phyloP scores from a whole-genome alignment of 1,284 basidiomycete species.

The Ceratobasidium sp. region DNA sequence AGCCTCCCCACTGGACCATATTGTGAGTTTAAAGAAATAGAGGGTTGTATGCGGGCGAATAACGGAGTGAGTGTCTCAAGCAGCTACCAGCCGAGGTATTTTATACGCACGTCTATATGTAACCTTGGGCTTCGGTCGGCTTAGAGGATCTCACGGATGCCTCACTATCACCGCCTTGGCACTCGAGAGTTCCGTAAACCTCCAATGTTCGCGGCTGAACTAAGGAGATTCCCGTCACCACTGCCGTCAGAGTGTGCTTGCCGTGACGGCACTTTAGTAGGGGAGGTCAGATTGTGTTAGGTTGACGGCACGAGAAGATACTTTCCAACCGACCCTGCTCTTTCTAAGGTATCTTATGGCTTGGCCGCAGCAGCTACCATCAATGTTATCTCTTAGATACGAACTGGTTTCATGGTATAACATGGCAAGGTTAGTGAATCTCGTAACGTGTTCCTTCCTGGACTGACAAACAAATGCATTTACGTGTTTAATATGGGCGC shows the following conservation, averaged over 20 bases:
- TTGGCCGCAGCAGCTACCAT: slow-evolving; percentile 8
- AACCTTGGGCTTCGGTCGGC: not conserved
- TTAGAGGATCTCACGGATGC: not conserved
- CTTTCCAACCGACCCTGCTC: not conserved
- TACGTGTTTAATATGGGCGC: no score
- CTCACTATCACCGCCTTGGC: slow-evolving; percentile 1
- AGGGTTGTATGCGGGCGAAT: not conserved
- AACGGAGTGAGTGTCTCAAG: not conserved
- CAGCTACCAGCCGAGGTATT: not conserved
- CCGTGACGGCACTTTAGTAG: not conserved
- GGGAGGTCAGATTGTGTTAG: not conserved
- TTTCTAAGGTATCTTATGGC: not conserved
- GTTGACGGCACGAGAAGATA: not conserved
- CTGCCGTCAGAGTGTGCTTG: not conserved
- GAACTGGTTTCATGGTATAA: not conserved
- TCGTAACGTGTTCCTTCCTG: not conserved
- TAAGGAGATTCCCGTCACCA: not conserved
- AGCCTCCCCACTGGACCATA: slow-evolving; percentile 38
- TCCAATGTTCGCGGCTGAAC: not conserved
- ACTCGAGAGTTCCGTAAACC: slow-evolving; percentile 11
- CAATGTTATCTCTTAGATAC: not conserved
- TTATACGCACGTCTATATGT: not conserved
- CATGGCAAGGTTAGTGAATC: not conserved
- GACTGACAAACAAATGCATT: not conserved
- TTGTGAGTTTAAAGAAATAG: not conserved